Evolutionary conservation across 192 early-diverging fungal genomes (phyloP).

Genomic region (Backusella sp.): DNA sequence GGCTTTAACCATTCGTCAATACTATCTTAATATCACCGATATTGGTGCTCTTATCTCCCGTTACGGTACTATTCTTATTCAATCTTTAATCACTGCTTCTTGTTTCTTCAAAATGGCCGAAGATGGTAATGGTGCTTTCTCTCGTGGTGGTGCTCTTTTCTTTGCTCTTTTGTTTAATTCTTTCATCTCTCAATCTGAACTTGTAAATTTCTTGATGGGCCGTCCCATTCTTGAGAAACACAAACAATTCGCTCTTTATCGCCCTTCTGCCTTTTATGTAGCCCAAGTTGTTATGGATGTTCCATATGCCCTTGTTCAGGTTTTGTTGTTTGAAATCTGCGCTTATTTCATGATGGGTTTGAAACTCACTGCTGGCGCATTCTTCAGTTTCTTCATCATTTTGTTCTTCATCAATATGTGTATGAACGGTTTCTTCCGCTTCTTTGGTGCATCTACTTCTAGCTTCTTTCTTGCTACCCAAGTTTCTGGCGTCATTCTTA

Average conservation of each 20-base stretch:
- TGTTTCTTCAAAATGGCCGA: conserved; percentile 64
- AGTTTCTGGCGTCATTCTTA: conserved; percentile 49
- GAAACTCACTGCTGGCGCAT: conserved; percentile 36
- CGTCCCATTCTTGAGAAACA: conserved; percentile 79
- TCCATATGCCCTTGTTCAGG: conserved; percentile 38
- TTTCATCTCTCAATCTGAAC: conserved; percentile 62
- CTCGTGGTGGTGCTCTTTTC: conserved; percentile 78
- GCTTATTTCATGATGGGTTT: conserved; percentile 60
- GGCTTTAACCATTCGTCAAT: conserved; percentile 59
- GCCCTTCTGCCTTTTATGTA: conserved; percentile 56
- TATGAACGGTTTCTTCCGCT: conserved; percentile 60
- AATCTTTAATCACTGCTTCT: conserved; percentile 72
- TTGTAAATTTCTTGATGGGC: conserved; percentile 68
- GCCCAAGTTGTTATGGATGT: conserved; percentile 56
- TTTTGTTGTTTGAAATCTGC: conserved; percentile 53
- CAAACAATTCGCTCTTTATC: conserved; percentile 67
- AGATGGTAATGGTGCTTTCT: conserved; percentile 64
- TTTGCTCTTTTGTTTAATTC: conserved; percentile 54
- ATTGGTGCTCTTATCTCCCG: conserved; percentile 52
- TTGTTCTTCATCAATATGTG: conserved; percentile 52
- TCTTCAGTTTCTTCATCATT: conserved; percentile 54
- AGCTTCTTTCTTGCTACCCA: conserved; percentile 54
- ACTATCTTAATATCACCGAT: conserved; percentile 59
- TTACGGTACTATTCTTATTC: conserved; percentile 50
- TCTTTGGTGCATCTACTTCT: conserved; percentile 50